A percentile compares a stretch with the other conserved stretches of the same genome.
Conservation (phyloP, 2,329 filamentous ascomycete species). For the Ophiocordyceps sinensis region DNA sequence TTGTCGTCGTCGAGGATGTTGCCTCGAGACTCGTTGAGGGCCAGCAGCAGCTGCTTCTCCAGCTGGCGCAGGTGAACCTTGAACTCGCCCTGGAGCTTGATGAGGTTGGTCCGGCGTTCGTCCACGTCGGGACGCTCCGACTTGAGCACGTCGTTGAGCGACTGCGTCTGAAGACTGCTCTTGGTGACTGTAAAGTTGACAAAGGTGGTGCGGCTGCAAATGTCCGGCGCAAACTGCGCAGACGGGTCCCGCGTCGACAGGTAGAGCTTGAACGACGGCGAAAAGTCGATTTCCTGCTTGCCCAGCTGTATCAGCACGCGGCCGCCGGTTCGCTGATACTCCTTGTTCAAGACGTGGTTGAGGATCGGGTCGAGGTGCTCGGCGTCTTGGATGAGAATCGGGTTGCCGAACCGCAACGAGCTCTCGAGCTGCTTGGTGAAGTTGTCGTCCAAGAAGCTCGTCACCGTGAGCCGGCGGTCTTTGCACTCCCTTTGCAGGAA, state of each 20-base stretch:
- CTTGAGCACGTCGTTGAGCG: constrained; percentile 92
- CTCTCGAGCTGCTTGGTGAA: constrained; percentile 98
- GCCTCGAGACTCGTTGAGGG: constrained; percentile 90
- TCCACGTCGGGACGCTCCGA: constrained; percentile 96
- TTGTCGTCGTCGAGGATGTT: constrained; percentile 98
- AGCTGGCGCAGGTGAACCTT: constrained; percentile 93
- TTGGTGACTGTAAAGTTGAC: constrained; percentile 99
- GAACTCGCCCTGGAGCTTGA: constrained; percentile 98
- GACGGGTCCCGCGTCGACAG: constrained; percentile 93
- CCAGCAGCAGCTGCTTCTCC: constrained; percentile 85
- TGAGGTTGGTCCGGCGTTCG: constrained; percentile 87
- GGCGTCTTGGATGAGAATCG: constrained; percentile 95
- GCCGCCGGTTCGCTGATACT: constrained; percentile 96
- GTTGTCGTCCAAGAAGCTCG: constrained; percentile 93
- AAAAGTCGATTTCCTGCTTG: constrained; percentile 98
- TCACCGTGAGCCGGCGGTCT: constrained; percentile 84
- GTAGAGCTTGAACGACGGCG: constrained; percentile 88
- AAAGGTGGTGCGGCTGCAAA: constrained; percentile 96
- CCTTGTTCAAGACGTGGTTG: constrained; percentile 97
- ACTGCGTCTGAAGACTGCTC: constrained; percentile 96
- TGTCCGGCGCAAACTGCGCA: constrained; percentile 85
- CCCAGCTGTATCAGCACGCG: constrained; percentile 96
- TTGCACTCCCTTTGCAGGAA: constrained; percentile 93
- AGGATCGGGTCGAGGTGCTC: constrained; percentile 94
- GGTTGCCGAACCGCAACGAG: constrained; percentile 92